Percentiles rank a stretch among this genome's conserved stretches.
Evolutionary conservation across 192 early-diverging fungal genomes (phyloP).

Genomic region (Backusella tuberculispora): DNA sequence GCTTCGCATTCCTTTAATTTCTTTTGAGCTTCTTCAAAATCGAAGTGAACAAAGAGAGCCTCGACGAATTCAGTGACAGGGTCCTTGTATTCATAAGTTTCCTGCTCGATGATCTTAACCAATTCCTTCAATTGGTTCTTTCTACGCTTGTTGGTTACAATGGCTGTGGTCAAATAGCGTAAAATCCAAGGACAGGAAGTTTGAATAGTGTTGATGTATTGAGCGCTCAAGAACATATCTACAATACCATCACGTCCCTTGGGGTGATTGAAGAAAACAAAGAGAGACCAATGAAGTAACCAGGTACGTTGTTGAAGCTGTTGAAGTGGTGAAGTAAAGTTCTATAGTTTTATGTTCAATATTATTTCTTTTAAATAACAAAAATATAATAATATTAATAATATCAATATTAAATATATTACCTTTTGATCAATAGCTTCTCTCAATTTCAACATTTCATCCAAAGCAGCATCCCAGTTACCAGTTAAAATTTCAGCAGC

Average conservation of each 20-base stretch:
- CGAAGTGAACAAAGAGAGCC: slow-evolving; percentile 90
- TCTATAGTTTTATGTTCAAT: slow-evolving; percentile 37
- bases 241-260: slow-evolving; percentile 93
- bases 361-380: background rate
- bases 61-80: slow-evolving; percentile 95
- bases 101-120: slow-evolving; percentile 87
- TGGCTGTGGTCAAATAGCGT: slow-evolving; percentile 90
- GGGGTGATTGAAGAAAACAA: slow-evolving; percentile 98
- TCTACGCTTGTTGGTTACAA: slow-evolving; percentile 89
- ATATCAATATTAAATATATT: background rate
- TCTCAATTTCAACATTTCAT: slow-evolving; percentile 85
- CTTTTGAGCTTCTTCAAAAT: slow-evolving; percentile 90
- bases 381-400: no score
- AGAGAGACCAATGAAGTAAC: slow-evolving; percentile 97
- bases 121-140: slow-evolving; percentile 88
- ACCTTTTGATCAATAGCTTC: slow-evolving; percentile 88
- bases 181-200: slow-evolving; percentile 96
- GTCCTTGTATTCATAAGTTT: slow-evolving; percentile 81
- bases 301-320: slow-evolving; percentile 93
- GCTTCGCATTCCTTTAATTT: slow-evolving; percentile 89
- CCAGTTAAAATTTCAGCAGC: slow-evolving; percentile 91
- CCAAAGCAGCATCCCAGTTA: slow-evolving; percentile 93
- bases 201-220: slow-evolving; percentile 97
- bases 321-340: slow-evolving; percentile 74
- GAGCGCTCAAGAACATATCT: slow-evolving; percentile 89